Percentiles rank a stretch among this genome's conserved stretches.
These are phyloP conservation scores for Saccharomycopsis vini DNA, from an alignment of 805 yeast species.

Conservation along the genomic window DNA sequence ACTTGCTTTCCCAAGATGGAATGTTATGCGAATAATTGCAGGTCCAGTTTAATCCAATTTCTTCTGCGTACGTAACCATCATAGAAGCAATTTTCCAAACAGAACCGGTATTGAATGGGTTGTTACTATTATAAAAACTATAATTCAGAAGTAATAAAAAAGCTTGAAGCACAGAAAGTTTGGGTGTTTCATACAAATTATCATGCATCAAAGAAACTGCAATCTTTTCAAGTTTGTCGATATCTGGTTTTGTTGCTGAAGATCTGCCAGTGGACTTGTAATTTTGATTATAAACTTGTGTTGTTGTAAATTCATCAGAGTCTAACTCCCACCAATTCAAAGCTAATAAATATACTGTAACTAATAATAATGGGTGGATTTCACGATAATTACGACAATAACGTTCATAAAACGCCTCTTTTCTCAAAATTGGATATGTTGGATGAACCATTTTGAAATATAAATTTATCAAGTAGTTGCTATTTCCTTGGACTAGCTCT, in stretches of 20 bases:
- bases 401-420: conserved; percentile 24
- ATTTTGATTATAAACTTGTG: neutral
- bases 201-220: conserved; percentile 24
- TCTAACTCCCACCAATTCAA: conserved; percentile 23
- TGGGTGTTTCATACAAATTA: conserved; percentile 22
- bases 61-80: conserved; percentile 23
- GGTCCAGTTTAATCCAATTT: conserved; percentile 23
- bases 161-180: conserved; percentile 33
- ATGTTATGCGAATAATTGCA: conserved; percentile 23
- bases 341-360: conserved; percentile 25
- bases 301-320: conserved; percentile 6
- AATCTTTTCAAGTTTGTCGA: conserved; percentile 23
- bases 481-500: conserved; percentile 22
- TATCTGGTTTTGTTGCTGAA: conserved; percentile 20
- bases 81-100: conserved; percentile 22
- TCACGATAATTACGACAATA: conserved; percentile 26
- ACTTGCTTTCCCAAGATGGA: conserved; percentile 26
- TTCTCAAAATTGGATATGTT: conserved; percentile 23
- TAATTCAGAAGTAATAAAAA: conserved; percentile 29
- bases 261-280: too few species aligned
- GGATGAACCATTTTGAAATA: conserved; percentile 25
- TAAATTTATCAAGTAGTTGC: conserved; percentile 21
- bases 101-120: conserved; percentile 10
- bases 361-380: conserved; percentile 25
- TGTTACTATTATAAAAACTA: conserved; percentile 11